A percentile compares a stretch with the other conserved stretches of the same genome.
These are phyloP conservation scores for Globisporangium alternatum DNA, from an alignment of 352 stramenopile genomes.

Conservation along the genomic window DNA sequence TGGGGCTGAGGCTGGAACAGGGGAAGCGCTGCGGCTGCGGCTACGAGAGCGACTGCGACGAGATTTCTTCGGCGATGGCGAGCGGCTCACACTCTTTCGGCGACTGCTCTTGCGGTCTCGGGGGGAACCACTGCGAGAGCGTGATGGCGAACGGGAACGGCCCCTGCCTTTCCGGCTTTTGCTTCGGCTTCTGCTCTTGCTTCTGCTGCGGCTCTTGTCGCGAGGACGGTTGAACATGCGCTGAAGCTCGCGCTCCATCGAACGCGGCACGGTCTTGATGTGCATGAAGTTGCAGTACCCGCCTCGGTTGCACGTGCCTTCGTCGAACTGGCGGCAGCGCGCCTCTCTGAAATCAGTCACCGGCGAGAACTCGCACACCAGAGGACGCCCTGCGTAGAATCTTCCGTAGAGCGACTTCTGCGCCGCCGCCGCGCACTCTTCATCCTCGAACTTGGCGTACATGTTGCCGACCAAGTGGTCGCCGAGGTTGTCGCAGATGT, in stretches of 20 bases:
- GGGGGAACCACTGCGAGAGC: conserved; percentile 38
- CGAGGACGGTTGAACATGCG: conserved; percentile 76
- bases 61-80: conserved; percentile 39
- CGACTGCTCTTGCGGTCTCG: conserved; percentile 36
- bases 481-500: conserved; percentile 99
- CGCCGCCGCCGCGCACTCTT: conserved; percentile 96
- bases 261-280: conserved; percentile 88
- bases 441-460: conserved; percentile 98
- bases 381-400: conserved; percentile 95
- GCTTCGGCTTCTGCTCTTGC: conserved; percentile 47
- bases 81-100: conserved; percentile 40
- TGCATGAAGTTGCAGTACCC: conserved; percentile 99
- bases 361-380: conserved; percentile 98
- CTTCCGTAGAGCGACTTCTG: conserved; percentile 96
- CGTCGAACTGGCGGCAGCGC: conserved; percentile 98
- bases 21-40: conserved; percentile 36
- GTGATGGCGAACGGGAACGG: conserved; percentile 27
- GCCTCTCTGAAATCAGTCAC: conserved; percentile 99
- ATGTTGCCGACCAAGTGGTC: conserved; percentile 99
- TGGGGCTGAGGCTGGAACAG: background rate
- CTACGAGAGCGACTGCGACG: conserved; percentile 57
- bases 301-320: conserved; percentile 95
- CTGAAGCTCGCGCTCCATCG: conserved; percentile 86
- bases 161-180: conserved; percentile 35
- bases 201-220: conserved; percentile 44